Evolutionary conservation across 139 green algal genomes (phyloP), one percentile per base, ranked within the genome.

Genomic region (Micractinium sp.): DNA sequence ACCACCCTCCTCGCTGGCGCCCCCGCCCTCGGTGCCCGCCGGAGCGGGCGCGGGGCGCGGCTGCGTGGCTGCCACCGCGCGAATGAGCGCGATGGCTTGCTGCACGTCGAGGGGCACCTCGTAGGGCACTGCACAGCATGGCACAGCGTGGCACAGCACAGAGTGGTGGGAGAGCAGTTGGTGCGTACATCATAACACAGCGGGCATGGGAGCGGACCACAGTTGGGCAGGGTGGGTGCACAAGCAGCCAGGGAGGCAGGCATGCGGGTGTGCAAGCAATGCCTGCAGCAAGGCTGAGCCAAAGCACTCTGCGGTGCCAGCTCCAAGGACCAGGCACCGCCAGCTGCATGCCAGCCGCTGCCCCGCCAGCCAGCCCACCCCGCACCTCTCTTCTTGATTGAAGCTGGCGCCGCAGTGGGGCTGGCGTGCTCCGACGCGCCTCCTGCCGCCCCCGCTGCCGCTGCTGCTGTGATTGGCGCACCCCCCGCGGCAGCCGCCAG

Each of bases 71-170:
- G 85, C 89, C 23, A 92, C 39, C 25, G 31, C 41, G 1, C 33
- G 31, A 27, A 89, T 35, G 27, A 36, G 3, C 23, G 74, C 78
- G 53, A 92, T 86, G 35, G 79, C 71, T 35, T 25, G 33, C 13
- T 14, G 15, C 33, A 91, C 53, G 12, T 85, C 90, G 27, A n/a
- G 80, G 29, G 90, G 36, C 67, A 89, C 75, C 41, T 71, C 67
- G 67, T 91, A 92, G 47, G 60, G 77, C 0, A 23, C 79, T 85
- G 86, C 74, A 63, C 63, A 73, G 22, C 63, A 73, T 25, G 22
- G 63, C 63, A 73, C 63, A 73, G 63, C 63, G 20, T 73, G 47
- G 47, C n/a, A n/a, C n/a, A n/a, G n/a, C n/a, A n/a, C n/a, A 56
- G 47, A 5, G 47, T 56, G 9, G 5, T 56, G 47, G 47, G 47